Percentiles rank a stretch among this genome's conserved stretches.
These are phyloP conservation scores for Solanum chmielewskii DNA, from an alignment of 257 asterid species.

Conservation along the genomic window DNA sequence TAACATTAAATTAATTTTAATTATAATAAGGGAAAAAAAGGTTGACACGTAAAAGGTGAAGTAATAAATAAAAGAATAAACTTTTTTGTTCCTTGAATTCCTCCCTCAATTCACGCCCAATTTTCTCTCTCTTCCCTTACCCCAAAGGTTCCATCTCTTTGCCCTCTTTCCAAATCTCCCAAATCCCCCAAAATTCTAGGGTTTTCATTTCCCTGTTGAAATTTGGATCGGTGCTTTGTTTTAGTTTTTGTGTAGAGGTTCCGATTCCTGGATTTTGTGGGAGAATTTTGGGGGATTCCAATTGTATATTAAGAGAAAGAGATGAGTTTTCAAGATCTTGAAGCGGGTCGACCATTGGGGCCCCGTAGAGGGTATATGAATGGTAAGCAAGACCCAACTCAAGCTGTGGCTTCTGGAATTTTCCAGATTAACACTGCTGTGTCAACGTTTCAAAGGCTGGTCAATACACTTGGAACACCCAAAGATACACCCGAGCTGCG, in stretches of 20 bases:
- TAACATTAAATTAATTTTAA: too few species aligned
- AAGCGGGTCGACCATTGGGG: slow-evolving; percentile 66
- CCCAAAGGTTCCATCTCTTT: background rate
- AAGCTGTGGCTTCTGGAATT: slow-evolving; percentile 85
- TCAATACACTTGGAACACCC: slow-evolving; percentile 89
- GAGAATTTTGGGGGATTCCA: background rate
- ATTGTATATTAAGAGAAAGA: background rate
- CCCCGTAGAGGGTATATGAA: slow-evolving; percentile 38
- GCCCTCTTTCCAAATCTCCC: background rate
- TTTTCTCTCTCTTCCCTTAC: slow-evolving; percentile 3
- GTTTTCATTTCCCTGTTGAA: slow-evolving; percentile 2
- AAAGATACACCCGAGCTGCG: slow-evolving; percentile 96
- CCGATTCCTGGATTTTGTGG: slow-evolving; percentile 5
- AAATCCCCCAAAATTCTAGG: slow-evolving; percentile 10
- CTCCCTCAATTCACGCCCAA: slow-evolving; percentile 7
- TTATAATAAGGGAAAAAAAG: background rate
- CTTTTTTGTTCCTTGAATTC: background rate
- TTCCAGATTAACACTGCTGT: slow-evolving; percentile 90
- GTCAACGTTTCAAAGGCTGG: slow-evolving; percentile 84
- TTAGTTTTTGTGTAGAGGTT: background rate
- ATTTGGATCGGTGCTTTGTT: background rate
- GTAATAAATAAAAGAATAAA: background rate
- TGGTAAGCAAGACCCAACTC: slow-evolving; percentile 83
- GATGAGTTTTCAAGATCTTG: slow-evolving; percentile 96
- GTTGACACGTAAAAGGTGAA: background rate